Evolutionary conservation across 345 rosid genomes (phyloP).

Genomic region (Ceriops zippeliana): DNA sequence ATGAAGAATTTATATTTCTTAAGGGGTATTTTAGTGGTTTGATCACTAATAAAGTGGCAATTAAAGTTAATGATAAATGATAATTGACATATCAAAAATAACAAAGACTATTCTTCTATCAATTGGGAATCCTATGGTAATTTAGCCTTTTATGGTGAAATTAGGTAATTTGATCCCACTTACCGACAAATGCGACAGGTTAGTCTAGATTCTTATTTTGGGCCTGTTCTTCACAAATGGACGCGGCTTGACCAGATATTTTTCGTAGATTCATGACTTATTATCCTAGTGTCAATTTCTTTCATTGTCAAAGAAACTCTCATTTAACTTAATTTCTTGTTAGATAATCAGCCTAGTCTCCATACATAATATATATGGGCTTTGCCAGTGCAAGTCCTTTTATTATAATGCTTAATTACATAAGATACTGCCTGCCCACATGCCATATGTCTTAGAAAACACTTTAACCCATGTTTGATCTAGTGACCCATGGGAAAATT

Average conservation of each 20-base stretch:
- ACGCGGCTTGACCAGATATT: conserved; percentile 2
- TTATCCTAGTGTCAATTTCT: neutral
- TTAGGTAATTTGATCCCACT: conserved; percentile 37
- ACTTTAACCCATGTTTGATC: conserved; percentile 27
- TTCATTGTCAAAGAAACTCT: neutral
- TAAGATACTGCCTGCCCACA: conserved; percentile 17
- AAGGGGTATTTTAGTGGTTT: too few relatives aligned
- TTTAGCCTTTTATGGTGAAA: conserved; percentile 20
- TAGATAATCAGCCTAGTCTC: neutral
- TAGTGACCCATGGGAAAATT: conserved; percentile 18
- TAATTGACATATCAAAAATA: too few relatives aligned
- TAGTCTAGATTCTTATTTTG: conserved; percentile 4
- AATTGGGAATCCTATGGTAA: conserved; percentile 26
- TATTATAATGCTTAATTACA: conserved; percentile 26
- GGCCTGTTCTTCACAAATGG: neutral
- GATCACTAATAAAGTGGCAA: too few relatives aligned
- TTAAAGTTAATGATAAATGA: too few relatives aligned
- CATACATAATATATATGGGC: conserved; percentile 19
- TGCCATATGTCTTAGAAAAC: conserved; percentile 14
- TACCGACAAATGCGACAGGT: conserved; percentile 31
- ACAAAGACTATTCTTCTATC: conserved; percentile 10
- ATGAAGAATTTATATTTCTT: too few relatives aligned
- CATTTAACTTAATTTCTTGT: neutral
- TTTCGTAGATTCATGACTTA: neutral
- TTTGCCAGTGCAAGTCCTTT: conserved; percentile 44